These are phyloP conservation scores for Chalciporus chontae DNA, from an alignment of 768 basidiomycete genomes.

Conservation along the genomic window DNA sequence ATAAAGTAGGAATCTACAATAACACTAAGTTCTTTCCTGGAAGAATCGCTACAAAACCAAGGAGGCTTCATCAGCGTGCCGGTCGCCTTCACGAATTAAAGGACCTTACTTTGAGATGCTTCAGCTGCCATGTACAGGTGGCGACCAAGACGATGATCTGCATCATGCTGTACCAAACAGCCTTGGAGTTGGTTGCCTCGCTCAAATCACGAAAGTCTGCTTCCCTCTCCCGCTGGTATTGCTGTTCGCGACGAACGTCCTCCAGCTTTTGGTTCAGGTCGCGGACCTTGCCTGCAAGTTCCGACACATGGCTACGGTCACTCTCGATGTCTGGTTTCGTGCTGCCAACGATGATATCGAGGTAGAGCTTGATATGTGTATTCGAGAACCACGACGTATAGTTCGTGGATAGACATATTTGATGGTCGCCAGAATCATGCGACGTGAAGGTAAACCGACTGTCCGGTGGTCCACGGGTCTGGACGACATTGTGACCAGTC, in stretches of 20 bases:
- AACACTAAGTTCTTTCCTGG: conserved; percentile 65
- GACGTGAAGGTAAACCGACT: conserved; percentile 98
- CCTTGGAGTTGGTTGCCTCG: conserved; percentile 85
- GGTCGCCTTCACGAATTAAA: not conserved
- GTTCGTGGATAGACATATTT: conserved; percentile 93
- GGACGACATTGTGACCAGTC: conserved; percentile 75
- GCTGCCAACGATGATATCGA: conserved; percentile 90
- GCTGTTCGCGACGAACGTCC: conserved; percentile 92
- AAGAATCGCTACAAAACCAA: conserved; percentile 63
- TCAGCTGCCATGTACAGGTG: conserved; percentile 91
- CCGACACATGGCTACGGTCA: conserved; percentile 81
- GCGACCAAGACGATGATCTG: conserved; percentile 82
- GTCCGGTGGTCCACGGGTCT: conserved; percentile 85
- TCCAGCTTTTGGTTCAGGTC: conserved; percentile 93
- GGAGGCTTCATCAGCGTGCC: not conserved
- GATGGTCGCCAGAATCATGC: conserved; percentile 94
- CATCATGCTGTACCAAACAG: conserved; percentile 90
- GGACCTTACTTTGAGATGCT: conserved; percentile 76
- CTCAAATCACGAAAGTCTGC: conserved; percentile 84
- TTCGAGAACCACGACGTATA: conserved; percentile 84
- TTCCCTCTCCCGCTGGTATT: conserved; percentile 96
- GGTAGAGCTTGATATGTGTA: conserved; percentile 89
- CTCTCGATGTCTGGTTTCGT: conserved; percentile 85
- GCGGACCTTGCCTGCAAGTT: conserved; percentile 77
- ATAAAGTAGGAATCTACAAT: conserved; percentile 8